Evolutionary conservation across 768 basidiomycete genomes (phyloP).

Genomic region (Hericium alpestre): DNA sequence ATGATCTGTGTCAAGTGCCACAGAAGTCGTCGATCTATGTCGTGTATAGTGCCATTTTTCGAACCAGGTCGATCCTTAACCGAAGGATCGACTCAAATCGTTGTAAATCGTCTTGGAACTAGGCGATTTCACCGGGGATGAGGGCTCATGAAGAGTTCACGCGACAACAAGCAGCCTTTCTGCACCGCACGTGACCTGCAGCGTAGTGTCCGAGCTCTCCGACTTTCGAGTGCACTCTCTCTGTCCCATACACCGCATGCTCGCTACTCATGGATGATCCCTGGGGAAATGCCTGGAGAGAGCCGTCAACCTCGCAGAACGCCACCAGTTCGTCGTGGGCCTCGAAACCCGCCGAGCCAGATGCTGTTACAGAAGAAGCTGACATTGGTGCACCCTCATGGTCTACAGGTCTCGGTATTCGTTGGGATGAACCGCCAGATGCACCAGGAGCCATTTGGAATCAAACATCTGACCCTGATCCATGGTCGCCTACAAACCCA

Average conservation of each 20-base stretch:
- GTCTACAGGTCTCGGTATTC: slow-evolving; percentile 33
- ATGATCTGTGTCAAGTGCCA: too few relatives aligned
- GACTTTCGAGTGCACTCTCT: background rate
- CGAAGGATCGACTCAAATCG: too few relatives aligned
- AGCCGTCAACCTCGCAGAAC: slow-evolving; percentile 20
- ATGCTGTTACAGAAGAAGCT: slow-evolving; percentile 31
- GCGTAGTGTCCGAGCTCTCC: background rate
- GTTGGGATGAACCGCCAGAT: slow-evolving; percentile 40
- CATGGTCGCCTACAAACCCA: slow-evolving; percentile 23
- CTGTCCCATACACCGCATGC: background rate
- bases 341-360: slow-evolving; percentile 9
- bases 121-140: too few relatives aligned
- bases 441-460: slow-evolving; percentile 33
- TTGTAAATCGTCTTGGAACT: too few relatives aligned
- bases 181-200: slow-evolving; percentile 1
- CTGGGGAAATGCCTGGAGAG: slow-evolving; percentile 65
- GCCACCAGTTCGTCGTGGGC: slow-evolving; percentile 3
- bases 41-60: too few relatives aligned
- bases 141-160: too few relatives aligned
- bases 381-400: slow-evolving; percentile 51
- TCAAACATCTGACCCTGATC: slow-evolving; percentile 14
- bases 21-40: too few relatives aligned
- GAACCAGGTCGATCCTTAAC: too few relatives aligned
- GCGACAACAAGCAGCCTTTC: background rate
- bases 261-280: slow-evolving; percentile 53